Base-by-base conservation (phyloP, 768 basidiomycete genomes). In the Galerina sulciceps region DNA sequence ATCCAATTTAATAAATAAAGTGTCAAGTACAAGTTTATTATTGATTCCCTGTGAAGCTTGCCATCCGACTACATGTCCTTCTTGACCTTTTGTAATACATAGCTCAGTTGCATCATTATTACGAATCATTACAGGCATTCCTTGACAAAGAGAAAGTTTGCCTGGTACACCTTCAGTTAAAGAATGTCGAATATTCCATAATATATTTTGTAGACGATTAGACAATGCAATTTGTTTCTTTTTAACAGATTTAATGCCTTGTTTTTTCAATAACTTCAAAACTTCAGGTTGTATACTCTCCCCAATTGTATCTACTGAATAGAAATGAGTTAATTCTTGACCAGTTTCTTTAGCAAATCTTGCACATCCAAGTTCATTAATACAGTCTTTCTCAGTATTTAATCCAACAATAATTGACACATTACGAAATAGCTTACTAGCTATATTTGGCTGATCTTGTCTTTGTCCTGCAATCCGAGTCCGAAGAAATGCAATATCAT, bases 351-450 rank as follows among this genome's bases (percentile, higher is more conserved):
- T 13, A 3, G 78, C 72, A 70, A 76, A 81, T 15, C 70, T 56
- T 11, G 48, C 6, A 15, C 49, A 37, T 1, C 75, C 75, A 0
- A 74, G 5, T 13, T 60, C 14, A 63, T 81, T 81, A 0, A 78
- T 68, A 49, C 64, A 53, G 60, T 20, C 57, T 43, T 62, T 76
- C 73, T 44, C 69, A 67, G 10, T 70, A 60, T 15, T 50, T 23
- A 64, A 76, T 73, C 10, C 48, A 53, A 1, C 73, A 36, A 78
- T 78, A 3, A 76, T 65, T 10, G 76, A 71, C 0, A 73, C 70
- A 65, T 75, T 56, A n/a, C 69, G 40, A 46, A 75, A 74, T 2
- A 54, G 13, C 0, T 37, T 17, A 44, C 68, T 38, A 26, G 35
- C 42, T 10, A 73, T 23, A 15, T 43, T 55, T 9, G 62, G 53